Percentiles rank a stretch among this genome's conserved stretches.
Evolutionary conservation across 2,329 filamentous ascomycete species (phyloP).

Genomic region (Aspergillus pseudonomiae): DNA sequence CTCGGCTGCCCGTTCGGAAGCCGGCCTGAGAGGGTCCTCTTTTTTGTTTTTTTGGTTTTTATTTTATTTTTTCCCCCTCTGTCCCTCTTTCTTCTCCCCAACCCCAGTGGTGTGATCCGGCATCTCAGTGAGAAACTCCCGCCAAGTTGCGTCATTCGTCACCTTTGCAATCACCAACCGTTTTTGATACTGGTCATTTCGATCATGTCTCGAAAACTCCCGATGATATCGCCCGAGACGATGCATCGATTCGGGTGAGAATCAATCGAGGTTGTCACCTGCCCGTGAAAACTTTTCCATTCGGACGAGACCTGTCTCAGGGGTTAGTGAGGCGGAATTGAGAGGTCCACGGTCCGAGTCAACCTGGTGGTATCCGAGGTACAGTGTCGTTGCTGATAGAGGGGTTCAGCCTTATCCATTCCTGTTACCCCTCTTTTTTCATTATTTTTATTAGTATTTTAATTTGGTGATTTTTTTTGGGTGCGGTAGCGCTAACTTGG

Average conservation of each 20-base stretch:
- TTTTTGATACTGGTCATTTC: neutral
- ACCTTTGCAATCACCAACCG: neutral
- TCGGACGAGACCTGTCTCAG: neutral
- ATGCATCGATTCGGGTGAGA: neutral
- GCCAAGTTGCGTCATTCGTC: constrained; percentile 1
- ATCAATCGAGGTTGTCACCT: neutral
- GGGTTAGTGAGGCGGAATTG: neutral
- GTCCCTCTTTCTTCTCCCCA: neutral
- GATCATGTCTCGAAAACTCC: neutral
- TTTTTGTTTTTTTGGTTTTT: neutral
- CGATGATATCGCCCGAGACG: constrained; percentile 6
- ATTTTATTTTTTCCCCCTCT: neutral
- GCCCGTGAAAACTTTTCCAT: neutral
- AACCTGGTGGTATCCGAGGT: neutral
- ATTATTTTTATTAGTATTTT: neutral
- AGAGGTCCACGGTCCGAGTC: neutral
- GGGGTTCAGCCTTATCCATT: constrained; percentile 1
- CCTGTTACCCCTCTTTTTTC: neutral
- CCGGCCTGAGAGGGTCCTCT: constrained; percentile 15
- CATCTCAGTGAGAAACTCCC: constrained; percentile 10
- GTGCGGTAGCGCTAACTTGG: neutral
- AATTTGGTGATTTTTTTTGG: neutral
- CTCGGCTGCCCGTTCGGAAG: constrained; percentile 16
- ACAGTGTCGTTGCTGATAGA: neutral
- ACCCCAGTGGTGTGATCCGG: constrained; percentile 24